Evolutionary conservation across 371 early-diverging fungal species (phyloP).

Genomic region (Conidiobolus incongruus): DNA sequence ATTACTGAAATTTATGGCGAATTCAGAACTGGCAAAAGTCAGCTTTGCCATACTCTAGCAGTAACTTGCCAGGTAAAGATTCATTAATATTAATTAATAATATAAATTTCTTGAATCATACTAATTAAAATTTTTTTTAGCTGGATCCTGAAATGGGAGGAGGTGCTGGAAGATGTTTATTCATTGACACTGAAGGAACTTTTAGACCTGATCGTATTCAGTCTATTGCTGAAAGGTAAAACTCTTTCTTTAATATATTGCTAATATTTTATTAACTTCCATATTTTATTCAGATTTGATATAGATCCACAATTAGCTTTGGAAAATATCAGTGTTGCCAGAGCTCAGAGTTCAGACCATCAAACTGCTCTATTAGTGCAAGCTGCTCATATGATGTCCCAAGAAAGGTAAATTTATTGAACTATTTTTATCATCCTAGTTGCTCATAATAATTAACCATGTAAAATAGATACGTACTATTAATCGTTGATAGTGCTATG

Average conservation of each 20-base stretch:
- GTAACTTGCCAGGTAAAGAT: constrained; percentile 80
- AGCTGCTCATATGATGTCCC: constrained; percentile 95
- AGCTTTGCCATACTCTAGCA: constrained; percentile 95
- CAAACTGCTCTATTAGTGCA: constrained; percentile 77
- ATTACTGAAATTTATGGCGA: constrained; percentile 99
- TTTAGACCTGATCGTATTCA: constrained; percentile 89
- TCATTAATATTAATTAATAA: not conserved
- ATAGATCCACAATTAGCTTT: constrained; percentile 76
- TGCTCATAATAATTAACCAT: not conserved
- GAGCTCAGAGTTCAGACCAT: constrained; percentile 97
- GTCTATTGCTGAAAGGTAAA: constrained; percentile 53
- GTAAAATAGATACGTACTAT: constrained; percentile 38
- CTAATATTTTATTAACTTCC: too few species aligned
- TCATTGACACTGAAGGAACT: constrained; percentile 98
- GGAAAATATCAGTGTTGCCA: constrained; percentile 92
- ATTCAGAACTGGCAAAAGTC: constrained; percentile 99
- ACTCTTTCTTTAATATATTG: too few species aligned
- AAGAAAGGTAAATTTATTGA: constrained; percentile 25
- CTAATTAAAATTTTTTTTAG: constrained; percentile 20
- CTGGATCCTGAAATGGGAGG: constrained; percentile 75
- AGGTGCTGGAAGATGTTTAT: constrained; percentile 91
- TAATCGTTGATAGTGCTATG: constrained; percentile 95
- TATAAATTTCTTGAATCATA: not conserved
- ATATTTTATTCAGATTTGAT: constrained; percentile 22
- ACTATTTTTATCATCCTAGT: not conserved